These are phyloP conservation scores for Dioscorea alata DNA, from an alignment of 106 monocot genomes.

Conservation along the genomic window DNA sequence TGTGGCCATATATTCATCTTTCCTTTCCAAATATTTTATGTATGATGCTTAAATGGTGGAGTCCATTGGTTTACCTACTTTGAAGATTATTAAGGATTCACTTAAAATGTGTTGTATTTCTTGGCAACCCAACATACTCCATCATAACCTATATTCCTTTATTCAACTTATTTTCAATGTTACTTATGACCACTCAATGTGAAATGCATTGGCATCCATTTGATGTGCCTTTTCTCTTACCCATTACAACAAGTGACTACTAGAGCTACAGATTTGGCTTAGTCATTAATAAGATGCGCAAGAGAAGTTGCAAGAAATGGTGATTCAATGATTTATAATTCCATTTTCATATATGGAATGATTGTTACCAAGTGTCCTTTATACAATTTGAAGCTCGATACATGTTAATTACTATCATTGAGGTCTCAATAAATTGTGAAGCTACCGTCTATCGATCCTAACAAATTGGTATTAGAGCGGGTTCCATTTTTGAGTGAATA, in stretches of 20 bases:
- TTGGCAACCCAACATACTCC: too few relatives aligned
- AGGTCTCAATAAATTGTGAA: not conserved
- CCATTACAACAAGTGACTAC: slow-evolving; percentile 43
- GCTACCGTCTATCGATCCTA: too few relatives aligned
- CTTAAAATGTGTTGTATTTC: too few relatives aligned
- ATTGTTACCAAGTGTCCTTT: too few relatives aligned
- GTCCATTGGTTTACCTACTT: not conserved
- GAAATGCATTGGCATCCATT: not conserved
- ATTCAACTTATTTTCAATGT: not conserved
- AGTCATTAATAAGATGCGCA: slow-evolving; percentile 39
- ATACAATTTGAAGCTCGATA: too few relatives aligned
- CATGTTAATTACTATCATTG: not conserved
- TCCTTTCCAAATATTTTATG: too few relatives aligned
- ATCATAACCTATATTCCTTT: not conserved
- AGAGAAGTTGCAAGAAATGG: slow-evolving; percentile 50
- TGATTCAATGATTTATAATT: slow-evolving; percentile 10
- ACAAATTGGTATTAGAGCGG: too few relatives aligned
- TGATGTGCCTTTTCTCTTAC: not conserved
- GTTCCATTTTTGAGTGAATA: too few relatives aligned
- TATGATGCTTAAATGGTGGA: too few relatives aligned
- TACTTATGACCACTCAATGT: not conserved
- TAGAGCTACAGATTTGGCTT: slow-evolving; percentile 57
- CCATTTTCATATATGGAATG: too few relatives aligned
- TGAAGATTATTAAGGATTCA: not conserved
- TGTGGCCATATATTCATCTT: too few relatives aligned